A percentile compares a stretch with the other conserved stretches of the same genome.
phyloP scores from a whole-genome alignment of 306 rosid species.

The Fragaria vesca region DNA sequence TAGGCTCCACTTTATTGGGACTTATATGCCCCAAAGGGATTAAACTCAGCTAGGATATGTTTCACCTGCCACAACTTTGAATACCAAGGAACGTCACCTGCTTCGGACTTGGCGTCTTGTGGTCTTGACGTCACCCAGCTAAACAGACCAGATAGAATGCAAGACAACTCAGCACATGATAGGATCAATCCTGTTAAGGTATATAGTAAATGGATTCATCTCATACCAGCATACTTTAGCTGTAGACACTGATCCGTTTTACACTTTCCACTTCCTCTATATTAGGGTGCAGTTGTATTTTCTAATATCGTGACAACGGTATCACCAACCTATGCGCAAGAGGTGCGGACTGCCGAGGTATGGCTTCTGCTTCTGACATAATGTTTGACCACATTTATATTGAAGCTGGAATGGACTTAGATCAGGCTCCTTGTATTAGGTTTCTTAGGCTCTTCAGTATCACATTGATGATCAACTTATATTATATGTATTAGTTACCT shows the following conservation, averaged over 20 bases:
- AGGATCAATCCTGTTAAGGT: conserved; percentile 91
- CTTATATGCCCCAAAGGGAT: conserved; percentile 65
- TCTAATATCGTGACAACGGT: conserved; percentile 97
- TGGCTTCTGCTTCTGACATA: conserved; percentile 9
- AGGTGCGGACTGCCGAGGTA: conserved; percentile 94
- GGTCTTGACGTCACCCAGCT: conserved; percentile 76
- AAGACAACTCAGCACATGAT: conserved; percentile 75
- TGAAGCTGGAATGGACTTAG: neutral
- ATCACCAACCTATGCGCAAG: conserved; percentile 94
- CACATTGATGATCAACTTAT: neutral
- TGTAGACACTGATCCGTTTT: conserved; percentile 1
- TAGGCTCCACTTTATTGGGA: conserved; percentile 99
- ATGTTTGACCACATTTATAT: neutral
- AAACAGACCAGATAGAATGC: conserved; percentile 89
- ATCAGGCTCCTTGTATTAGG: neutral
- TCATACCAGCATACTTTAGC: conserved; percentile 3
- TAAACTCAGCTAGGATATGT: conserved; percentile 91
- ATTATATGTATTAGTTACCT: neutral
- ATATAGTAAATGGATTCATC: conserved; percentile 31
- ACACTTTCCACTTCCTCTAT: conserved; percentile 19
- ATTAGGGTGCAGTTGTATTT: conserved; percentile 91
- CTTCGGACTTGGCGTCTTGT: conserved; percentile 74
- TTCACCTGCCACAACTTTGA: conserved; percentile 99
- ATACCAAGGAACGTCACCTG: conserved; percentile 88
- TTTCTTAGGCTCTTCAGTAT: neutral